phyloP scores from a whole-genome alignment of 345 rosid genomes.

The Hirschfeldia incana region DNA sequence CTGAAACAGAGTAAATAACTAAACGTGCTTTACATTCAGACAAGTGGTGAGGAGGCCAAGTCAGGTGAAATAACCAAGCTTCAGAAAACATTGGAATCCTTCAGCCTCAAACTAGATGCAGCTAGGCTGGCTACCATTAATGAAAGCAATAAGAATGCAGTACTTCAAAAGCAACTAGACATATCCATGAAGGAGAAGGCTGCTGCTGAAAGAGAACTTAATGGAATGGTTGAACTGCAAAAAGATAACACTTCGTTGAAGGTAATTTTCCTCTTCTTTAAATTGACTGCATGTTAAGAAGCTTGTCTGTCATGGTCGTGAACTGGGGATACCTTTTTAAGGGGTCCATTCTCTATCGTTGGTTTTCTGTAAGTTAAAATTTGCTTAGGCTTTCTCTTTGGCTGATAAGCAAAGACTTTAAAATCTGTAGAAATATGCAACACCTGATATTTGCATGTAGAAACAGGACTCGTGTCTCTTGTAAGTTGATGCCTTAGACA shows the following conservation, averaged over 20 bases:
- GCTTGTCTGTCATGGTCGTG: slow-evolving; percentile 13
- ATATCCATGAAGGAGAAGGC: slow-evolving; percentile 70
- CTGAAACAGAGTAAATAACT: slow-evolving; percentile 20
- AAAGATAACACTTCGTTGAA: slow-evolving; percentile 67
- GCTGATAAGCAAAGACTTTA: not conserved
- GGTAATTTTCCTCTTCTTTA: slow-evolving; percentile 46
- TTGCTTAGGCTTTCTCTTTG: not conserved
- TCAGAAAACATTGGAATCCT: slow-evolving; percentile 66
- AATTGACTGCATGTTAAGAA: slow-evolving; percentile 1
- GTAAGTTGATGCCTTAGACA: not conserved
- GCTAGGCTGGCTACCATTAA: slow-evolving; percentile 81
- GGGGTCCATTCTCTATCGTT: slow-evolving; percentile 6
- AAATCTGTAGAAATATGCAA: not conserved
- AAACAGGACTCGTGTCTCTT: not conserved
- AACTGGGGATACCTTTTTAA: slow-evolving; percentile 12
- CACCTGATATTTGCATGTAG: not conserved
- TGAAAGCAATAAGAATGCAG: slow-evolving; percentile 85
- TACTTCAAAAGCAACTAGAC: slow-evolving; percentile 80
- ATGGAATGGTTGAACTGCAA: slow-evolving; percentile 60
- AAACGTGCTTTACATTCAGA: slow-evolving; percentile 45
- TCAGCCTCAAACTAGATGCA: slow-evolving; percentile 89
- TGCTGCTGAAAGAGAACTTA: slow-evolving; percentile 70
- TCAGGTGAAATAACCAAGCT: slow-evolving; percentile 72
- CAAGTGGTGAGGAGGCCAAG: slow-evolving; percentile 78
- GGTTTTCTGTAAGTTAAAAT: not conserved